Base-by-base conservation (phyloP, 2,329 filamentous ascomycete species). In the Kalaharituber pfeilii region DNA sequence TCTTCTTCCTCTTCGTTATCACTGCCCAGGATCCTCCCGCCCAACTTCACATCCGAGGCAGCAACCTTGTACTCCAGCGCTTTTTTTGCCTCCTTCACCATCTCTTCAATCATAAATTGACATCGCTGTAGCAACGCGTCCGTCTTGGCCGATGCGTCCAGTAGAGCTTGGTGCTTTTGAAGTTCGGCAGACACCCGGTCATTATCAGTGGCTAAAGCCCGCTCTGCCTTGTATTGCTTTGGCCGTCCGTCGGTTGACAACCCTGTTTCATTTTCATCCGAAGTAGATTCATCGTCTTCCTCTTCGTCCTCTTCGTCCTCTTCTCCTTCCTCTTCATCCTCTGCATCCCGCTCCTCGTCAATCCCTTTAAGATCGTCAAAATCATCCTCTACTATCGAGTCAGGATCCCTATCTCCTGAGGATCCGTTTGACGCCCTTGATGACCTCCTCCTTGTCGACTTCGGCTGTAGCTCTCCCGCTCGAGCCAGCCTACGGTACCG, bases 91-190 rank as follows among this genome's bases (percentile, higher is more conserved):
- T 95, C 87, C 50, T 78, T 81, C 66, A 98, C 94, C 45, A 98
- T 75, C 59, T 84, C 81, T 65, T 98, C 89, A 0, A 88, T 93
- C 77, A 86, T 89, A 60, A 81, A 80, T 29, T 95, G 74, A 67
- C 91, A 98, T 49, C 86, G 77, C 67, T 86, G 93, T 47, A 98
- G 76, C 66, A 85, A 94, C 67, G 93, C 85, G 66, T 95, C 96
- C 73, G 96, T 87, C 70, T 87, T 93, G 65, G 95, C 87, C 61
- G 84, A 91, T 66, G 94, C 88, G 36, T 87, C 73, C 7, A 98
- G 76, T 1, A 96, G 73, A 64, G 94, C 83, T 61, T 87, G 85
- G 66, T 98, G 91, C 65, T 88, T 89, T 2, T 81, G 77, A 0
- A 98, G 74, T 67, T 98, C 91, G 3, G 87, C 74, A 62, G 83